Evolutionary conservation across 2,329 filamentous ascomycete genomes (phyloP), one percentile per base, ranked within the genome.

Genomic region (Lachnellula subtilissima): DNA sequence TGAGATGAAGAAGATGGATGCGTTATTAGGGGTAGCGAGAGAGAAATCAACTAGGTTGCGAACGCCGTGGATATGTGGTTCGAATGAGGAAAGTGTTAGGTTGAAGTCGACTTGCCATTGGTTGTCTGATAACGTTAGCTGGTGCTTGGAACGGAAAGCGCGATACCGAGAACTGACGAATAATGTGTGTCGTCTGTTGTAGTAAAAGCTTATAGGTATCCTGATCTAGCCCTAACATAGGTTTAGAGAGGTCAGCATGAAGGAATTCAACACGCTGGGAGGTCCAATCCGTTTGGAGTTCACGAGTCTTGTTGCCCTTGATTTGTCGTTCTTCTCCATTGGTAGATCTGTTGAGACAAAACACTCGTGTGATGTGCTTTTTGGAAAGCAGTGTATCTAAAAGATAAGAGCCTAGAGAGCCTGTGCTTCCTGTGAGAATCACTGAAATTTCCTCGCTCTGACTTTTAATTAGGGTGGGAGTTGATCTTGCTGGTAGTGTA

Each of bases 351-450:
- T 80, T 79, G 32, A 81, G 69, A 55, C 76, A 79, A 54, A 78
- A 68, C 42, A 80, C 62, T 56, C 74, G 75, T 40, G 66, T 64
- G 9, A 79, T 72, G 7, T 59, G 58, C 0, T 72, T 66, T 28
- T 65, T 65, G 15, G 55, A 58, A 4, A 71, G 60, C 42, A 76
- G 65, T 19, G 65, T 40, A 53, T 76, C 67, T 6, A 80, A 69
- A 40, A 79, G 67, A 60, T 79, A 78, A 6, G 72, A 75, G 0
- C 78, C 78, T 19, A 80, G 60, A 5, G 73, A 75, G 9, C 78
- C 78, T 0, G 78, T 80, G 3, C 73, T 76, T 15, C 75, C 78
- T 0, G 76, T 80, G 22, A 80, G 62, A 15, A 76, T 61, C 11
- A 71, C 55, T 2, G 55, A 58, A 9, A 35, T 47, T 4, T 36